Evolutionary conservation across 805 yeast species (phyloP).

Genomic region (Vanderwaltozyma yarrowii): DNA sequence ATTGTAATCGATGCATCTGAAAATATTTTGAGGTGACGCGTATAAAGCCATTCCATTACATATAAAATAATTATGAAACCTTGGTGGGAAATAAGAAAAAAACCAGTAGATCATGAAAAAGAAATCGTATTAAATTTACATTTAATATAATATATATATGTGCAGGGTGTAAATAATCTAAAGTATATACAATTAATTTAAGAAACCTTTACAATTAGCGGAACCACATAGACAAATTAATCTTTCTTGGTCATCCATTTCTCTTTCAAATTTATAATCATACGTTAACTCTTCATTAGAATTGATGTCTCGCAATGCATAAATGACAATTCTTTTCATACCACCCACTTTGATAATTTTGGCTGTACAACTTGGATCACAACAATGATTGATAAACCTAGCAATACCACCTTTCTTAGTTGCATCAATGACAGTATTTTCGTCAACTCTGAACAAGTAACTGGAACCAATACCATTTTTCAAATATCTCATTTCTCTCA

Average conservation of each 20-base stretch:
- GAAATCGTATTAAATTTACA: too few relatives aligned
- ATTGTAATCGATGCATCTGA: too few relatives aligned
- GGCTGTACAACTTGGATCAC: constrained; percentile 96
- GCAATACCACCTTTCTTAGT: constrained; percentile 97
- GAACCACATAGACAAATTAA: constrained; percentile 94
- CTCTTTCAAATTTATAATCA: constrained; percentile 91
- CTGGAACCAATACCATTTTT: constrained; percentile 93
- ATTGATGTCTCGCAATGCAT: constrained; percentile 78
- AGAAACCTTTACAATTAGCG: constrained; percentile 82
- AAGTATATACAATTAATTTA: constrained; percentile 40
- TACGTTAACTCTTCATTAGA: constrained; percentile 91
- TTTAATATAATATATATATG: too few relatives aligned
- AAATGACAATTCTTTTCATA: constrained; percentile 84
- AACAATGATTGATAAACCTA: constrained; percentile 91
- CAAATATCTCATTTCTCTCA: constrained; percentile 75
- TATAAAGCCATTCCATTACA: too few relatives aligned
- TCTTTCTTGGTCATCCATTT: constrained; percentile 77
- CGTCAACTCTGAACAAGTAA: constrained; percentile 85
- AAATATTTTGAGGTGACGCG: too few relatives aligned
- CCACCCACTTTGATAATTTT: constrained; percentile 94
- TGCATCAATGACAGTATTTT: constrained; percentile 91
- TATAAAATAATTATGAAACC: too few relatives aligned
- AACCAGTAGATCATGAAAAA: too few relatives aligned
- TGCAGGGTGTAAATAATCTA: background rate
- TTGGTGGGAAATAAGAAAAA: too few relatives aligned